Conservation (phyloP, 345 rosid genomes). For the Linum lewisii region DNA sequence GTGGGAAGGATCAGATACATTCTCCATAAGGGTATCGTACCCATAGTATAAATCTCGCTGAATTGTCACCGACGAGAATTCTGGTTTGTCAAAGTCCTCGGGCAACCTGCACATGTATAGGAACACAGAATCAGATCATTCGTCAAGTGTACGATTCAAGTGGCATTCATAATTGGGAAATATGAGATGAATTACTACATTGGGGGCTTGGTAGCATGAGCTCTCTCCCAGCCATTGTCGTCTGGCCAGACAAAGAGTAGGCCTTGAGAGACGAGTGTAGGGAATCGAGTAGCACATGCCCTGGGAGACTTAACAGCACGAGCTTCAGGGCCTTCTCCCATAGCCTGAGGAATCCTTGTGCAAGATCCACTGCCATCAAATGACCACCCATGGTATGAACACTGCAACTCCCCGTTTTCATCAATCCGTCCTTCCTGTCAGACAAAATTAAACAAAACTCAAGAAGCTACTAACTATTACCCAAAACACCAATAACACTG, state of each 20-base stretch:
- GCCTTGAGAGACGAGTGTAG: conserved; percentile 88
- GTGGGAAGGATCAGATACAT: conserved; percentile 97
- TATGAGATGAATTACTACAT: conserved; percentile 26
- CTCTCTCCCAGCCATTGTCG: conserved; percentile 79
- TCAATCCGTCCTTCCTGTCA: conserved; percentile 87
- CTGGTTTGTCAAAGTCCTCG: conserved; percentile 74
- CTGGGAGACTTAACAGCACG: conserved; percentile 71
- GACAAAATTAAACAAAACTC: neutral
- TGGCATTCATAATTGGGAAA: neutral
- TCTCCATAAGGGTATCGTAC: conserved; percentile 95
- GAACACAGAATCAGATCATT: neutral
- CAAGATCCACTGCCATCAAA: conserved; percentile 87
- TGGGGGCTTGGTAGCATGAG: conserved; percentile 60
- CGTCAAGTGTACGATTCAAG: neutral
- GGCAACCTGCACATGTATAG: conserved; percentile 54
- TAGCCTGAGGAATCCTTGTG: conserved; percentile 78
- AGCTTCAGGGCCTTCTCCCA: conserved; percentile 87
- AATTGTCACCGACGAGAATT: conserved; percentile 77
- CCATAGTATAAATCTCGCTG: conserved; percentile 90
- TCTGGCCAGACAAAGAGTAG: conserved; percentile 98
- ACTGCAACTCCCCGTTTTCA: conserved; percentile 93
- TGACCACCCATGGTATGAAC: conserved; percentile 99
- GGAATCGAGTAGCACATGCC: conserved; percentile 73
- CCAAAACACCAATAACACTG: too few relatives aligned
- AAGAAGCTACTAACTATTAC: too few relatives aligned